Conservation (phyloP, 768 basidiomycete species). For the Podaxis carcinomalis region DNA sequence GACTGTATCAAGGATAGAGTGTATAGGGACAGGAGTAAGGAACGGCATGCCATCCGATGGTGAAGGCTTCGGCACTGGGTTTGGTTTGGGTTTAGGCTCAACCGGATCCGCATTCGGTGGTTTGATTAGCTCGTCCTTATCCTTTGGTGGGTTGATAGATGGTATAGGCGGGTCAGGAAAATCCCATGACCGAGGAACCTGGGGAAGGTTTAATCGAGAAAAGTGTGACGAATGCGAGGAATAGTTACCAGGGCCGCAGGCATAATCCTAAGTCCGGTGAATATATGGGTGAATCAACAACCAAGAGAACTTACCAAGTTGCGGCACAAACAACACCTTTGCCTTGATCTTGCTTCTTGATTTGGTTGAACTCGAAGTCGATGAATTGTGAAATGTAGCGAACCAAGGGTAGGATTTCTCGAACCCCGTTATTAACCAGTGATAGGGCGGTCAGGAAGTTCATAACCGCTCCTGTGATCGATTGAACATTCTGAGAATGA, state of each 20-base stretch:
- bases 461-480: constrained; percentile 59
- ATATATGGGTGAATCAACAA: not conserved
- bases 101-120: not conserved
- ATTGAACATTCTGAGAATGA: constrained; percentile 44
- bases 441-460: constrained; percentile 74
- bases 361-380: constrained; percentile 67
- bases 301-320: constrained; percentile 59
- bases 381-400: constrained; percentile 79
- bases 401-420: constrained; percentile 80
- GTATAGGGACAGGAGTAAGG: not conserved
- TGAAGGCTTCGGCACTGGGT: not conserved
- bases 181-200: constrained; percentile 79
- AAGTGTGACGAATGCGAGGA: not conserved
- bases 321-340: constrained; percentile 84
- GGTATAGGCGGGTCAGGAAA: constrained; percentile 41
- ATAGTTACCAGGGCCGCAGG: constrained; percentile 60
- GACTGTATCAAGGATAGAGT: not conserved
- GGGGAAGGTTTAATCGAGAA: not conserved
- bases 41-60: constrained; percentile 3
- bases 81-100: not conserved
- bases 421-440: constrained; percentile 65
- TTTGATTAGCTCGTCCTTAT: not conserved
- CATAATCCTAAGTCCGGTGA: constrained; percentile 51
- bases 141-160: constrained; percentile 14
- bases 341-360: constrained; percentile 61